phyloP scores from a whole-genome alignment of 768 basidiomycete genomes.

The Infundibulicybe gibba region DNA sequence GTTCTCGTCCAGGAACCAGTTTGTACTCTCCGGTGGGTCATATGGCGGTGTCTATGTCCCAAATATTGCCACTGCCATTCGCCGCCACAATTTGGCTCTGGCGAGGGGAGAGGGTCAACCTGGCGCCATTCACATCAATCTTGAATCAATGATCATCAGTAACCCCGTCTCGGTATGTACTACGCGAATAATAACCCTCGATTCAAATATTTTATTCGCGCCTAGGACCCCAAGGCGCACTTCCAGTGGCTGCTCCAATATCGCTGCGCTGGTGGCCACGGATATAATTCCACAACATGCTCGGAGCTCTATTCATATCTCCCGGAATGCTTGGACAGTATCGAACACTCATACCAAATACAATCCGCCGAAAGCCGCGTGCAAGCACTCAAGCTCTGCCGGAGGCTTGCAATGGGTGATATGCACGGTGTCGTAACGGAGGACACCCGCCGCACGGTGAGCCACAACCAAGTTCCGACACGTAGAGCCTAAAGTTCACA shows the following conservation, averaged over 20 bases:
- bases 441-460: slow-evolving; percentile 13
- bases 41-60: slow-evolving; percentile 32
- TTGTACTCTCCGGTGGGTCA: slow-evolving; percentile 25
- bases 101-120: slow-evolving; percentile 6
- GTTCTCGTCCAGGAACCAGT: slow-evolving; percentile 10
- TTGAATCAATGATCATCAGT: slow-evolving; percentile 27
- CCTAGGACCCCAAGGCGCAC: slow-evolving; percentile 21
- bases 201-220: not conserved
- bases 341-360: slow-evolving; percentile 11
- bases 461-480: not conserved
- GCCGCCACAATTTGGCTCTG: slow-evolving; percentile 24
- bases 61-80: slow-evolving; percentile 30
- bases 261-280: slow-evolving; percentile 18
- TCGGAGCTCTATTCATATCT: slow-evolving; percentile 14
- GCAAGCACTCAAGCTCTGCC: slow-evolving; percentile 7
- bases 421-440: slow-evolving; percentile 13
- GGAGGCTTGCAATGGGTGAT: slow-evolving; percentile 1
- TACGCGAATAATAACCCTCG: not conserved
- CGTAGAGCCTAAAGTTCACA: not conserved
- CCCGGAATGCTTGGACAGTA: slow-evolving; percentile 21
- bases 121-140: slow-evolving; percentile 20
- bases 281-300: slow-evolving; percentile 27
- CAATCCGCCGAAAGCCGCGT: slow-evolving; percentile 7
- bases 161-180: slow-evolving; percentile 19
- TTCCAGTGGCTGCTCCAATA: slow-evolving; percentile 24